These are phyloP conservation scores for Periconia digitata DNA, from an alignment of 2,329 filamentous ascomycete genomes.

Conservation along the genomic window DNA sequence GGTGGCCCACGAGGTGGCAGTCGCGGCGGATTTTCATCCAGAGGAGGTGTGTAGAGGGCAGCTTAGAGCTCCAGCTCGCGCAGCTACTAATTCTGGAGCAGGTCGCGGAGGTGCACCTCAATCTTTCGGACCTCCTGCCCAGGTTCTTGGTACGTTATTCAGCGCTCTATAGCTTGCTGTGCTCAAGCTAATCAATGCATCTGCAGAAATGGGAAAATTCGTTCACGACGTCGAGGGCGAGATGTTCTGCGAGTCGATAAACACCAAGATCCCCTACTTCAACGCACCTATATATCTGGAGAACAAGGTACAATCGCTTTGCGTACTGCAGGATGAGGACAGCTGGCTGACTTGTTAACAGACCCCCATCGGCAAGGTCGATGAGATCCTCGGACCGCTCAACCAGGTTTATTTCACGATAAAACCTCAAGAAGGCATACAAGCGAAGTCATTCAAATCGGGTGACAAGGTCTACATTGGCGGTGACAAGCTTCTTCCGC, in stretches of 20 bases:
- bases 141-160: slow-evolving; percentile 43
- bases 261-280: slow-evolving; percentile 97
- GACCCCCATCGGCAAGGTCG: slow-evolving; percentile 92
- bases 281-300: slow-evolving; percentile 98
- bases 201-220: slow-evolving; percentile 86
- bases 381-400: slow-evolving; percentile 95
- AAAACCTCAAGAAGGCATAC: slow-evolving; percentile 95
- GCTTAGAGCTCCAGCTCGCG: slow-evolving; percentile 19
- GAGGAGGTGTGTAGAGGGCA: slow-evolving; percentile 47
- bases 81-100: slow-evolving; percentile 33
- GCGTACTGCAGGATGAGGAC: not conserved
- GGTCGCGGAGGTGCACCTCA: slow-evolving; percentile 42
- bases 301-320: slow-evolving; percentile 72
- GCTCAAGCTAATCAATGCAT: slow-evolving; percentile 12
- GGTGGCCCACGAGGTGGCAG: slow-evolving; percentile 48
- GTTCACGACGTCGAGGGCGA: slow-evolving; percentile 95
- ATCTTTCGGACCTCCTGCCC: slow-evolving; percentile 49
- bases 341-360: slow-evolving; percentile 38
- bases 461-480: slow-evolving; percentile 98
- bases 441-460: slow-evolving; percentile 89
- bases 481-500: slow-evolving; percentile 87
- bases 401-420: slow-evolving; percentile 99
- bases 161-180: not conserved
- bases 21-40: slow-evolving; percentile 55
- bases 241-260: slow-evolving; percentile 94